phyloP scores from a whole-genome alignment of 768 basidiomycete genomes.

The Mycena belliarum region DNA sequence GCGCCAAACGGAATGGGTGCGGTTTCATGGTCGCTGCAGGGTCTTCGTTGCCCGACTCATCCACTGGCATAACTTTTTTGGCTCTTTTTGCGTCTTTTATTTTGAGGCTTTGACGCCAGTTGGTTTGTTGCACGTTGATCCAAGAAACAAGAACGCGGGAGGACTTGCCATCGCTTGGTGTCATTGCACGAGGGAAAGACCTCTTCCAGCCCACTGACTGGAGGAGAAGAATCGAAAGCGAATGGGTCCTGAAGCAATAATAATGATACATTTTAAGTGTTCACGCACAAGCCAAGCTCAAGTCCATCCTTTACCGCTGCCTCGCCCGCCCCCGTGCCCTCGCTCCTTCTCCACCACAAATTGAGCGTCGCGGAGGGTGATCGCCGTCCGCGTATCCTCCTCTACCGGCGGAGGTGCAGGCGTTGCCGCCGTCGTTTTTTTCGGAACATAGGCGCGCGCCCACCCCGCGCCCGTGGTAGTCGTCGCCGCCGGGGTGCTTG shows the following conservation, averaged over 20 bases:
- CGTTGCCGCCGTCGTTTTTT: constrained; percentile 43
- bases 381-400: constrained; percentile 56
- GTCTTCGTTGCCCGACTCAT: neutral
- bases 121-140: too few relatives aligned
- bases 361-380: constrained; percentile 81
- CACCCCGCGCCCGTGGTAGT: constrained; percentile 24
- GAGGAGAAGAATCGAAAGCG: neutral
- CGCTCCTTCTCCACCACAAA: constrained; percentile 84
- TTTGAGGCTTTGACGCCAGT: too few relatives aligned
- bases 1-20: neutral
- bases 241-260: neutral
- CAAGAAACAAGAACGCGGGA: too few relatives aligned
- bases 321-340: constrained; percentile 81
- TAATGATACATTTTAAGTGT: constrained; percentile 4
- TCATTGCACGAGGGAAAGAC: too few relatives aligned
- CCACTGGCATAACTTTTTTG: neutral
- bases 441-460: constrained; percentile 55
- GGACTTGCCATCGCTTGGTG: too few relatives aligned
- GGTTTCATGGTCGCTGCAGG: neutral
- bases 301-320: constrained; percentile 71
- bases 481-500: constrained; percentile 29
- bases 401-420: constrained; percentile 41
- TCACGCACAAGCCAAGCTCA: constrained; percentile 25
- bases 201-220: too few relatives aligned
- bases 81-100: neutral